Evolutionary conservation across 2,329 filamentous ascomycete species (phyloP).

Genomic region (Fusarium scirpi): DNA sequence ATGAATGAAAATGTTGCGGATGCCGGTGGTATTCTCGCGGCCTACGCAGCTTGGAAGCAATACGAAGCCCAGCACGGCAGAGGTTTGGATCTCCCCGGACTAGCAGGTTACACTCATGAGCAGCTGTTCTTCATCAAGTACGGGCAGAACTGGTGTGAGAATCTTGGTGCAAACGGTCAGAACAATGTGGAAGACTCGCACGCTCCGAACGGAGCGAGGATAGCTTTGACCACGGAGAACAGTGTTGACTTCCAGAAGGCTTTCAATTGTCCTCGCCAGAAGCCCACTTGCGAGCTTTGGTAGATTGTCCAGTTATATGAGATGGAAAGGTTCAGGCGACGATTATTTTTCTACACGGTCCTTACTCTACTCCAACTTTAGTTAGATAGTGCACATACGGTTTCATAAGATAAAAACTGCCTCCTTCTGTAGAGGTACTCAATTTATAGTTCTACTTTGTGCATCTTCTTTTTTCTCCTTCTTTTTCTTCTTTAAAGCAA

Average conservation of each 20-base stretch:
- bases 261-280: constrained; percentile 73
- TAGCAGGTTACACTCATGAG: constrained; percentile 72
- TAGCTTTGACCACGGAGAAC: no score
- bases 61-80: constrained; percentile 61
- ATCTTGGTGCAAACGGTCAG: constrained; percentile 43
- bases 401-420: background rate
- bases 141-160: constrained; percentile 75
- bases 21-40: constrained; percentile 72
- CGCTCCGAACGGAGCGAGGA: no score
- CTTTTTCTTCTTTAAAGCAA: background rate
- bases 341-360: background rate
- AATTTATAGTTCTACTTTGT: constrained; percentile 23
- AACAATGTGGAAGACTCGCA: no score
- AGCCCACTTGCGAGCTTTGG: constrained; percentile 78
- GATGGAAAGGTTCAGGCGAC: no score
- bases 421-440: constrained; percentile 4
- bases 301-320: no score
- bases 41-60: constrained; percentile 74
- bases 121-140: constrained; percentile 78
- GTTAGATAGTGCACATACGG: background rate
- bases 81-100: constrained; percentile 67
- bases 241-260: constrained; percentile 76
- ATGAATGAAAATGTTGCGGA: constrained; percentile 79
- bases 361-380: fast-evolving
- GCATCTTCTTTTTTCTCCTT: background rate